Conservation (phyloP, 257 asterid genomes). For the Solanum verrucosum region DNA sequence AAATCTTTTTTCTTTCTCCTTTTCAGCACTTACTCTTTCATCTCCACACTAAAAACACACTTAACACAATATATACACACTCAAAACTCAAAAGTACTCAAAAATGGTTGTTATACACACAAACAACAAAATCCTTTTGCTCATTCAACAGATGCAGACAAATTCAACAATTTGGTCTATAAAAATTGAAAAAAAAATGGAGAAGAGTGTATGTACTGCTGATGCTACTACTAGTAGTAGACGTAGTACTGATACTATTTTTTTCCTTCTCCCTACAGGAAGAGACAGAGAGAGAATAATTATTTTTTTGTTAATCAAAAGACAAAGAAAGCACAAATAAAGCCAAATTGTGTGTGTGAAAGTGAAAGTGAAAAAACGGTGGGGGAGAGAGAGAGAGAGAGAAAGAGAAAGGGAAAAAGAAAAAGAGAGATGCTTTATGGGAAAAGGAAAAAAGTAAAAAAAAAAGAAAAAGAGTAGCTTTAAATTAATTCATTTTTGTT, state of each 20-base stretch:
- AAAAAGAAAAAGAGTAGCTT: neutral
- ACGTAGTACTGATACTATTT: neutral
- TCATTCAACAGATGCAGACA: neutral
- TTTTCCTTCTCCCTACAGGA: neutral
- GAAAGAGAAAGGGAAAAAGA: neutral
- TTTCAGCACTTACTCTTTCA: neutral
- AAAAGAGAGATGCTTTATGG: neutral
- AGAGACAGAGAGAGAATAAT: neutral
- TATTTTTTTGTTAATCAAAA: neutral
- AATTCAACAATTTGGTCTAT: neutral
- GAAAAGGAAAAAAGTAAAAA: neutral
- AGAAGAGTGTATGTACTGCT: neutral
- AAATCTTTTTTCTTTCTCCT: neutral
- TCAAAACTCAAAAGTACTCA: neutral
- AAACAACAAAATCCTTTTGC: neutral
- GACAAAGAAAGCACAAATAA: conserved; percentile 3
- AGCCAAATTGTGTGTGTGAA: conserved; percentile 5
- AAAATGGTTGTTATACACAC: conserved; percentile 3
- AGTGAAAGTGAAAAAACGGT: neutral
- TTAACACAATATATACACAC: neutral
- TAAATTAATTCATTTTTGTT: neutral
- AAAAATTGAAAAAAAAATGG: neutral
- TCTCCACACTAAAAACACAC: neutral
- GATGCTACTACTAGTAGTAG: neutral
- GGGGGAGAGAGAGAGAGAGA: neutral